Base-by-base conservation (phyloP, 1,284 basidiomycete genomes). In the Ustilago loliicola region DNA sequence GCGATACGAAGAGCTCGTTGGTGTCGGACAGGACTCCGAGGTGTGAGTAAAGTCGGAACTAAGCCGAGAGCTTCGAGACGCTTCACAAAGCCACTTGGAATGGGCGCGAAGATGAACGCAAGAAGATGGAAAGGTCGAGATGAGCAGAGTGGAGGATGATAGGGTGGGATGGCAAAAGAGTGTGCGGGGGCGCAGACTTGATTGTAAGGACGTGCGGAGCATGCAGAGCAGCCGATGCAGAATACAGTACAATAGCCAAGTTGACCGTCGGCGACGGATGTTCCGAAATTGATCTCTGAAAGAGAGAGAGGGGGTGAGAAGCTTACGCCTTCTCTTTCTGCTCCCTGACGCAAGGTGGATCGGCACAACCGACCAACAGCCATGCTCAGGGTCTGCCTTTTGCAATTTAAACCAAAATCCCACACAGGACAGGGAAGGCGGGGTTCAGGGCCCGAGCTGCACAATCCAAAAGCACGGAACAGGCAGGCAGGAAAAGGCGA, bases 251-350 rank as follows among this genome's bases (percentile, higher is more conserved):
- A n/a, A n/a, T n/a, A n/a, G n/a, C n/a, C n/a, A 27, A 29, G 48
- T 29, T 50, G 48, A 50, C 25, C 25, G 48, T 50, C 48, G 48
- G 48, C 48, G 48, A 27, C 23, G 27, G 48, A 50, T 25, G 25
- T 50, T 50, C 48, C 48, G 48, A 50, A 45, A 19, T 45, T 36
- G 34, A 5, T 36, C 15, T 36, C 34, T 9, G 4, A 10, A 36
- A 2, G 34, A 36, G 34, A 36, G 34, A 36, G 34, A 36, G 9
- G 34, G 34, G 34, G 15, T 17, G 38, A 40, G 38, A 40, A 27
- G 45, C 23, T 48, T 21, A 48, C 45, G 45, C 40, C 40, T 42
- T 42, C 17, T 19, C 17, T 21, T 19, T 15, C 40, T 42, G 40
- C 7, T 10, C 11, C 17, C 38, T 40, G 38, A 40, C 38, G 38